These are phyloP conservation scores for Pleurotus sapidus DNA, from an alignment of 768 basidiomycete genomes.

Conservation along the genomic window DNA sequence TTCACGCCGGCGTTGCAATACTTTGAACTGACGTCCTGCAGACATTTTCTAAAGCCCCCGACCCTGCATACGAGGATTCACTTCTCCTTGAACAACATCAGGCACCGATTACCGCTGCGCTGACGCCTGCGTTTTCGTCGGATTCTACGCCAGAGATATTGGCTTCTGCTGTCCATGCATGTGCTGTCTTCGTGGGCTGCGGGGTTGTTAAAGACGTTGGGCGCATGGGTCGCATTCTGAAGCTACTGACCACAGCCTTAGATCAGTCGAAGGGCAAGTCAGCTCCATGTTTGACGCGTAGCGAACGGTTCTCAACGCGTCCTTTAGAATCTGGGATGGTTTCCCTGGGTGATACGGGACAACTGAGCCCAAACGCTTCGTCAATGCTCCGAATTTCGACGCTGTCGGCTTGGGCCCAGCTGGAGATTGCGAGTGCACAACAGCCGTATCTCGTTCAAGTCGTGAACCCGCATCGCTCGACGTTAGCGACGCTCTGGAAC, in stretches of 20 bases:
- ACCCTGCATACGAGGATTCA: conserved; percentile 90
- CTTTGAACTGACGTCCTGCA: conserved; percentile 22
- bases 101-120: conserved; percentile 95
- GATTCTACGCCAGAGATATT: conserved; percentile 96
- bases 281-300: conserved; percentile 3
- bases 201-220: conserved; percentile 89
- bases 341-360: conserved; percentile 80
- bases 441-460: conserved; percentile 80
- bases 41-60: conserved; percentile 85
- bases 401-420: conserved; percentile 92
- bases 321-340: conserved; percentile 74
- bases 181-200: conserved; percentile 93
- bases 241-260: conserved; percentile 80
- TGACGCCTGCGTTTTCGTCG: conserved; percentile 93
- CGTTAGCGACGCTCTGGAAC: conserved; percentile 84
- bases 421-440: conserved; percentile 72
- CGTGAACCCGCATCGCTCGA: conserved; percentile 72
- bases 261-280: conserved; percentile 83
- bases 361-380: conserved; percentile 91
- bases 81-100: conserved; percentile 95
- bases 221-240: conserved; percentile 93
- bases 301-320: background rate
- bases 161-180: conserved; percentile 88
- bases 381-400: conserved; percentile 93
- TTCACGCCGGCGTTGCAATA: background rate